Conservation (phyloP, 495 filamentous ascomycete genomes). For the Barbatosphaeria neglecta region DNA sequence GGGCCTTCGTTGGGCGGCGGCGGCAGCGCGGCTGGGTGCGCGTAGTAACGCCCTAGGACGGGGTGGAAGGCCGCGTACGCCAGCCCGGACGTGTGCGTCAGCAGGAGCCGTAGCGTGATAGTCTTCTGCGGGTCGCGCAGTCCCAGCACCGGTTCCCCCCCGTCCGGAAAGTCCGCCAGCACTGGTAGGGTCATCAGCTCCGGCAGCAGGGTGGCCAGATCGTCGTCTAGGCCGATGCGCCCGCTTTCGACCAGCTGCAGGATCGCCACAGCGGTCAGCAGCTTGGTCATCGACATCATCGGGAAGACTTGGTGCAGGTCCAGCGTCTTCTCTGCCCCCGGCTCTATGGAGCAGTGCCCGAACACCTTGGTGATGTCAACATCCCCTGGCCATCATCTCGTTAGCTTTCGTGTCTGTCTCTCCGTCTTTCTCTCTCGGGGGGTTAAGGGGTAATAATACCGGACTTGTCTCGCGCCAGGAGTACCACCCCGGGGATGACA, state of each 20-base stretch:
- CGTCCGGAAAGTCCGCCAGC: conserved; percentile 14
- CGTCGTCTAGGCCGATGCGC: conserved; percentile 19
- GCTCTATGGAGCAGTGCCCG: conserved; percentile 6
- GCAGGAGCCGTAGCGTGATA: conserved; percentile 20
- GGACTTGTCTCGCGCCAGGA: conserved; percentile 12
- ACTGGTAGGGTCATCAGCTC: conserved; percentile 16
- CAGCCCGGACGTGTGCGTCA: conserved; percentile 22
- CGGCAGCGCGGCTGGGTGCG: not conserved
- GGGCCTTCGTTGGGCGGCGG: not conserved
- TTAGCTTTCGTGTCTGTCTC: not conserved
- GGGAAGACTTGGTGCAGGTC: conserved; percentile 13
- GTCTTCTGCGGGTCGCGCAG: conserved; percentile 7
- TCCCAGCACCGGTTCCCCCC: conserved; percentile 9
- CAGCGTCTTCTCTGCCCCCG: conserved; percentile 1
- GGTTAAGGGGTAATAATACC: conserved; percentile 3
- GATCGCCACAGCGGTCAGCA: conserved; percentile 18
- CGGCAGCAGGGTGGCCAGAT: conserved; percentile 17
- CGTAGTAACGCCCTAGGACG: conserved; percentile 8
- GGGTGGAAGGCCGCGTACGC: conserved; percentile 18
- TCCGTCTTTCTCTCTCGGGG: not conserved
- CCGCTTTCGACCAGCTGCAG: conserved; percentile 26
- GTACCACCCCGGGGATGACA: conserved; percentile 12
- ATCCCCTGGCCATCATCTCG: conserved; percentile 7
- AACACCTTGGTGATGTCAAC: conserved; percentile 12
- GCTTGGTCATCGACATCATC: conserved; percentile 23